These are phyloP conservation scores for Colletotrichum phormii DNA, from an alignment of 2,329 filamentous ascomycete genomes.

Conservation along the genomic window DNA sequence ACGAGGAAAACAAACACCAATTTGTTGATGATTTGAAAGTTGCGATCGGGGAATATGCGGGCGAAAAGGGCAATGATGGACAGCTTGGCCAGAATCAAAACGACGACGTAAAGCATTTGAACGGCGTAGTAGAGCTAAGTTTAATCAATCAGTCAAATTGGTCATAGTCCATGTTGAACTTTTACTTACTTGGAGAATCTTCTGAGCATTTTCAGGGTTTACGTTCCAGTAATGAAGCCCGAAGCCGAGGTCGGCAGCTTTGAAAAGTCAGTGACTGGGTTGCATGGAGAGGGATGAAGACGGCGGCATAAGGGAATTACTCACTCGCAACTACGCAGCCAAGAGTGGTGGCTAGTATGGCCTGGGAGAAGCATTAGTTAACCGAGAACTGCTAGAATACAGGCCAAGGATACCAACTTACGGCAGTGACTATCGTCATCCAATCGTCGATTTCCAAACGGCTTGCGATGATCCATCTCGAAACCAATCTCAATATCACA, in stretches of 20 bases:
- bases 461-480: slow-evolving; percentile 2
- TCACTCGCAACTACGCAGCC: slow-evolving; percentile 20
- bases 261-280: not conserved
- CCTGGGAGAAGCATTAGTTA: not conserved
- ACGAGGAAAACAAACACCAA: slow-evolving; percentile 28
- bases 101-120: slow-evolving; percentile 40
- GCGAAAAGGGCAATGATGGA: slow-evolving; percentile 41
- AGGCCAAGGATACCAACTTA: not conserved
- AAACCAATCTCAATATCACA: slow-evolving; percentile 9
- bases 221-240: slow-evolving; percentile 42
- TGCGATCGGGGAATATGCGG: slow-evolving; percentile 37
- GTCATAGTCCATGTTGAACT: rapidly evolving
- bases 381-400: too few species aligned
- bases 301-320: not conserved
- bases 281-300: rapidly evolving
- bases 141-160: not conserved
- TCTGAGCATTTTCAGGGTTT: slow-evolving; percentile 25
- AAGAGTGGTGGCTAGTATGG: not conserved
- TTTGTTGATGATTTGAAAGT: slow-evolving; percentile 37
- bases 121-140: slow-evolving; percentile 34
- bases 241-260: slow-evolving; percentile 34
- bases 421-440: slow-evolving; percentile 13
- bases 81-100: slow-evolving; percentile 41
- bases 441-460: slow-evolving; percentile 23
- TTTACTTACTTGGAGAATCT: slow-evolving; percentile 17